Percentiles rank a stretch among this genome's conserved stretches.
phyloP scores from a whole-genome alignment of 441 rosid species.

The Gossypium aridum region DNA sequence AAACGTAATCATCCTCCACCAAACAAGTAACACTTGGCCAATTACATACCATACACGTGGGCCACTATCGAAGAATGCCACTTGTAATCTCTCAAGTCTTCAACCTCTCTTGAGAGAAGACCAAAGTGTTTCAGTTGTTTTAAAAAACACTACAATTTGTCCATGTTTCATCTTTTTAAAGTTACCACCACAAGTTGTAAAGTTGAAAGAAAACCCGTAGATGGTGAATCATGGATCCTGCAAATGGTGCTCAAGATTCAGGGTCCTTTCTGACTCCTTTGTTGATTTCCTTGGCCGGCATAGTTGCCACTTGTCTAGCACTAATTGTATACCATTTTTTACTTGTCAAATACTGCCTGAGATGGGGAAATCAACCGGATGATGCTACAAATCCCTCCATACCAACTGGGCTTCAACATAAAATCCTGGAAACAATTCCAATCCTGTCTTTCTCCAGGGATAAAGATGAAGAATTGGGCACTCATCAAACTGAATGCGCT shows the following conservation, averaged over 20 bases:
- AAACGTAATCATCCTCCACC: no score
- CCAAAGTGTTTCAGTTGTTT: not conserved
- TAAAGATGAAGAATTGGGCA: not conserved
- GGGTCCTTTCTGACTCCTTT: conserved; percentile 31
- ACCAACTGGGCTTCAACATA: conserved; percentile 29
- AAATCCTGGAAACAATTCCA: conserved; percentile 39
- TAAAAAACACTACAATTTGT: not conserved
- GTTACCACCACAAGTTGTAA: not conserved
- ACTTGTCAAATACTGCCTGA: conserved; percentile 25
- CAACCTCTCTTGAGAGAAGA: not conserved
- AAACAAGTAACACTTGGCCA: conserved; percentile 13
- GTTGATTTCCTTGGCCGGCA: conserved; percentile 31
- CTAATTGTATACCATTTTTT: conserved; percentile 32
- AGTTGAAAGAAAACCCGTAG: not conserved
- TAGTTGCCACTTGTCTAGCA: conserved; percentile 19
- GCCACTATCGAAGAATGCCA: not conserved
- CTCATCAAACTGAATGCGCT: conserved; percentile 36
- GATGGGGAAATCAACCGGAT: not conserved
- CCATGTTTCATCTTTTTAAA: not conserved
- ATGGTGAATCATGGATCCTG: conserved; percentile 23
- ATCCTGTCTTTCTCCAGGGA: conserved; percentile 24
- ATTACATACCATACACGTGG: conserved; percentile 8
- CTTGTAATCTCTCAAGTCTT: conserved; percentile 10
- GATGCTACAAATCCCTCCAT: not conserved
- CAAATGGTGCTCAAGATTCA: not conserved